Conservation (phyloP, 305 asterid genomes). For the Fraxinus angustifolia region DNA sequence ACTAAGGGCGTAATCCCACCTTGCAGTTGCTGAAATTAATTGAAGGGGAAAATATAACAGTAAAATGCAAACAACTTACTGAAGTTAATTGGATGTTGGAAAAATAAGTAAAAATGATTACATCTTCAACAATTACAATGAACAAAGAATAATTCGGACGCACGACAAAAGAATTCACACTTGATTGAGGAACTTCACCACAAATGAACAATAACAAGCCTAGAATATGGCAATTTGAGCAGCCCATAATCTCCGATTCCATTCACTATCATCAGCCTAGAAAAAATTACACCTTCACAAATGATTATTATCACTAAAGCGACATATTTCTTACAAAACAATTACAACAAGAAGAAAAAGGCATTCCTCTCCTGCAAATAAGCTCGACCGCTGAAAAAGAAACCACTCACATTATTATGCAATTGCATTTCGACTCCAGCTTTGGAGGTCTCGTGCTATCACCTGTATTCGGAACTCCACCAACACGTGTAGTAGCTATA, state of each 20-base stretch:
- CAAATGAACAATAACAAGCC: slow-evolving; percentile 27
- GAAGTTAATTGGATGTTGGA: not conserved
- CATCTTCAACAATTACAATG: slow-evolving; percentile 28
- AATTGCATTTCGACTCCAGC: slow-evolving; percentile 94
- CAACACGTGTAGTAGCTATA: slow-evolving; percentile 42
- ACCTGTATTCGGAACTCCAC: slow-evolving; percentile 46
- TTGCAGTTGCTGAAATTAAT: not conserved
- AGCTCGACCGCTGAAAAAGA: not conserved
- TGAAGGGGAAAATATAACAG: not conserved
- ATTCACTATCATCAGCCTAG: slow-evolving; percentile 55
- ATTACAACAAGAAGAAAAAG: slow-evolving; percentile 36
- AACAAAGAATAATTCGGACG: slow-evolving; percentile 21
- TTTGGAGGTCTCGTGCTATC: slow-evolving; percentile 70
- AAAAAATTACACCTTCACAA: slow-evolving; percentile 57
- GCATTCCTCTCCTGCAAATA: not conserved
- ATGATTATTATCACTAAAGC: slow-evolving; percentile 29
- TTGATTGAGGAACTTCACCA: slow-evolving; percentile 28
- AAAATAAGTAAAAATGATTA: not conserved
- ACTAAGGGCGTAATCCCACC: not conserved
- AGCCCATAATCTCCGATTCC: slow-evolving; percentile 33
- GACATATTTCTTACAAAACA: slow-evolving; percentile 40
- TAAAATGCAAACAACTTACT: not conserved
- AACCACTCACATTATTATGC: slow-evolving; percentile 67
- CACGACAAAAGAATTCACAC: slow-evolving; percentile 40
- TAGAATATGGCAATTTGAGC: slow-evolving; percentile 45